These are phyloP conservation scores for Ascochyta clinopodiicola DNA, from an alignment of 2,329 filamentous ascomycete species.

Conservation along the genomic window DNA sequence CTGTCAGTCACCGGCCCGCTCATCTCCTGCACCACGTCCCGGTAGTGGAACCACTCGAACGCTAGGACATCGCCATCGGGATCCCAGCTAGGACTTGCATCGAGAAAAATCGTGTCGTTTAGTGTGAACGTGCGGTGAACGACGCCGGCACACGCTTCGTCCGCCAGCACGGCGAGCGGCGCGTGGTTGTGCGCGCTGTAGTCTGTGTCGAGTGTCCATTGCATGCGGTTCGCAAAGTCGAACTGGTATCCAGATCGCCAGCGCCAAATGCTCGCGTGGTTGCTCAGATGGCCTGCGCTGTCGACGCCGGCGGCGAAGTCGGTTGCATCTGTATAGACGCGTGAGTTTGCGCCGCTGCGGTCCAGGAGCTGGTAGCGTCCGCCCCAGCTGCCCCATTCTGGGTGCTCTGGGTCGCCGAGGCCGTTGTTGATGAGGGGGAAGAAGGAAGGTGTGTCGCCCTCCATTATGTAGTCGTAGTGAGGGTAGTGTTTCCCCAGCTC, in stretches of 20 bases:
- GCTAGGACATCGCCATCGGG: conserved; percentile 21
- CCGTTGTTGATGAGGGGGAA: conserved; percentile 54
- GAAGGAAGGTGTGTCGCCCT: conserved; percentile 56
- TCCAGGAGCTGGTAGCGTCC: conserved; percentile 25
- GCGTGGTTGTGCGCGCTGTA: conserved; percentile 28
- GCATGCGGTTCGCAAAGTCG: conserved; percentile 53
- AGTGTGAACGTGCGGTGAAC: conserved; percentile 10
- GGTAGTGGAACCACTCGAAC: conserved; percentile 20
- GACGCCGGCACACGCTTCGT: conserved; percentile 1
- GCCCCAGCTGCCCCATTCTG: conserved; percentile 54
- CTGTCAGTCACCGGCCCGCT: too few species aligned
- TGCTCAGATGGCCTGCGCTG: conserved; percentile 37
- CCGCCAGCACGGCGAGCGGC: conserved; percentile 24
- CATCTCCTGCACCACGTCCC: too few species aligned
- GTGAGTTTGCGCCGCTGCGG: conserved; percentile 25
- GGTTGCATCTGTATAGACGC: conserved; percentile 30
- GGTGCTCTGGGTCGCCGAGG: conserved; percentile 47
- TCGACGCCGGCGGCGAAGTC: conserved; percentile 47
- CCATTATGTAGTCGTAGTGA: conserved; percentile 53
- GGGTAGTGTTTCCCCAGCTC: conserved; percentile 54
- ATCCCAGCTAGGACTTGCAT: conserved; percentile 24
- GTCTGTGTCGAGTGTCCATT: conserved; percentile 37
- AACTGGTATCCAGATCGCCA: conserved; percentile 53
- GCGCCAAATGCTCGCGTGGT: conserved; percentile 50
- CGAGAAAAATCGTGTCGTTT: conserved; percentile 16